Base-by-base conservation (phyloP, 2,329 filamentous ascomycete genomes). In the Diplodia corticola region DNA sequence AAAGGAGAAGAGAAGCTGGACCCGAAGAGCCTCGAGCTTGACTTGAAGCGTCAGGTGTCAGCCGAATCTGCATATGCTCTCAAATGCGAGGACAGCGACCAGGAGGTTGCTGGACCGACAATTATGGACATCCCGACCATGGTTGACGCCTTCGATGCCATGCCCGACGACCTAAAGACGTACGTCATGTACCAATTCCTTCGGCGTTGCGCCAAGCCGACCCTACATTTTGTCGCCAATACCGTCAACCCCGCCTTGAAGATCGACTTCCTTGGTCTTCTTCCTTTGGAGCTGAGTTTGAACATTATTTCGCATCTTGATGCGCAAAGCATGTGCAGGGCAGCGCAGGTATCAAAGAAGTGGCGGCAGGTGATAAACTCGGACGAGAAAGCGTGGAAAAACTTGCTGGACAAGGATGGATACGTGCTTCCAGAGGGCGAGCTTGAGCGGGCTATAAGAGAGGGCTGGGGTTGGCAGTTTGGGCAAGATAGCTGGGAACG, bases 391-490 rank as follows among this genome's bases (percentile, higher is more conserved):
- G 92, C 93, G 15, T 99, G 95, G 95, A 98, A 96, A 79, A 91
- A 93, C 69, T 83, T 97, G 0, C 89, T 99, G 49, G 93, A 97
- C 68, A 84, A 83, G 1, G 93, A 97, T 75, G 92, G 92, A 0
- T 97, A 91, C 76, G 81, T 82, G 30, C 82, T 99, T 1, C 89
- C 92, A 0, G 83, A 89, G 0, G 92, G 91, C 20, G 95, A 99
- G 77, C 83, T 99, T 26, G 88, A 92, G 69, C 89, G 89, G 71
- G 93, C 95, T 33, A 93, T 98, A 65, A 82, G 84, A 49, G 92
- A 98, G 80, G 95, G 95, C 15, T 99, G 95, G 95, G 95, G 93
- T 15, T 99, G 95, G 93, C 95, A 99, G 76, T 92, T 94, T 74
- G 91, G 90, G 0, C 78, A 84, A 4, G 86, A 91, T 63, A 92